phyloP scores from a whole-genome alignment of 106 monocot genomes.

The Cymbidium sinense region DNA sequence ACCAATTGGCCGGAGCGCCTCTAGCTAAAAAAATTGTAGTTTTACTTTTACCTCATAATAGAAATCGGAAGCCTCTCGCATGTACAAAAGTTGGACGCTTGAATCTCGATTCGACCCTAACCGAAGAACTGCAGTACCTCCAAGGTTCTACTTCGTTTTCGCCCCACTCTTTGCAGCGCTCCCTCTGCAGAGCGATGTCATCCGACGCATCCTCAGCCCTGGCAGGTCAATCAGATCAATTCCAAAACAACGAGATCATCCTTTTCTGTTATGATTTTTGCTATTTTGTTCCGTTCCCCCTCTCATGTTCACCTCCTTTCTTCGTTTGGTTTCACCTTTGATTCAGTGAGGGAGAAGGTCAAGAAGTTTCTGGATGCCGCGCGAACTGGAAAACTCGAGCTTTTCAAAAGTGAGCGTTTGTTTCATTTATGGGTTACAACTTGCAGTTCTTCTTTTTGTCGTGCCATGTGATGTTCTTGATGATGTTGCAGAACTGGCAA shows the following conservation, averaged over 20 bases:
- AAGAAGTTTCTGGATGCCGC: conserved; percentile 83
- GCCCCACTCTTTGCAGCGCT: background rate
- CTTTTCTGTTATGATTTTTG: background rate
- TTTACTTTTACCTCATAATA: too few relatives aligned
- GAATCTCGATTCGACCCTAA: too few relatives aligned
- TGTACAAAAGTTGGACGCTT: too few relatives aligned
- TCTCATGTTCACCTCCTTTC: background rate
- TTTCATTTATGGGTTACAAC: background rate
- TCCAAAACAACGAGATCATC: background rate
- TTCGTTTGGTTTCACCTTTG: background rate
- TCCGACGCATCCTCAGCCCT: conserved; percentile 72
- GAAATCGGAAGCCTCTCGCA: too few relatives aligned
- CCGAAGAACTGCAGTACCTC: too few relatives aligned
- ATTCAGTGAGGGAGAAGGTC: conserved; percentile 65
- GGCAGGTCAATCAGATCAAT: conserved; percentile 34
- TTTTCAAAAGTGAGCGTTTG: conserved; percentile 57
- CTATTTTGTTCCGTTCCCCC: background rate
- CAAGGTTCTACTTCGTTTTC: too few relatives aligned
- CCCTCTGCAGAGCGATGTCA: conserved; percentile 21
- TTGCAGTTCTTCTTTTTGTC: background rate
- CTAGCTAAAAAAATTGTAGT: too few relatives aligned
- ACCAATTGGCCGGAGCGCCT: too few relatives aligned
- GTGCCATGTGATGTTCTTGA: conserved; percentile 3
- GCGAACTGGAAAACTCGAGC: conserved; percentile 58
- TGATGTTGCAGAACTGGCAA: conserved; percentile 37